These are phyloP conservation scores for Heritiera littoralis DNA, from an alignment of 345 rosid species.

Conservation along the genomic window DNA sequence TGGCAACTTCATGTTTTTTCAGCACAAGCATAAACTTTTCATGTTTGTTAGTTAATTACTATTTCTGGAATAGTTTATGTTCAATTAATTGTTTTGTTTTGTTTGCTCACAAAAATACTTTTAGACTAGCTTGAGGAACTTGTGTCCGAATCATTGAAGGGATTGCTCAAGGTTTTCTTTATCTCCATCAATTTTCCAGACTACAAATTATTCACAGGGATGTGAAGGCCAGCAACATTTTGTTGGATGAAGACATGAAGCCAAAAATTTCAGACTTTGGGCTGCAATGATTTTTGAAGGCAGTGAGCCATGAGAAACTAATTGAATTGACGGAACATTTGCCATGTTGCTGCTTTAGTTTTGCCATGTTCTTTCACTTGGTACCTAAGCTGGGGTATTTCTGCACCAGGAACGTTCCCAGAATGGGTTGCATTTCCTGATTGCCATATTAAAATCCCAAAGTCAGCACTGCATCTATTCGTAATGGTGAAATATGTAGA, in stretches of 20 bases:
- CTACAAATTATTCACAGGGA: constrained; percentile 22
- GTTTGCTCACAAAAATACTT: not conserved
- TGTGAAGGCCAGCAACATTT: constrained; percentile 24
- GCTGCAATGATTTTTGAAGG: constrained; percentile 16
- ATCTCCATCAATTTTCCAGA: constrained; percentile 21
- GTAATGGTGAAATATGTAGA: not conserved
- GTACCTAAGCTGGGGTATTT: not conserved
- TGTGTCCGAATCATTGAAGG: constrained; percentile 18
- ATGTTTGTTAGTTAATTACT: not conserved
- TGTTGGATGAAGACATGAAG: constrained; percentile 19
- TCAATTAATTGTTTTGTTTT: not conserved
- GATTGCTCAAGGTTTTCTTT: constrained; percentile 25
- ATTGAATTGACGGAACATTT: constrained; percentile 11
- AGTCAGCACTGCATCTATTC: not conserved
- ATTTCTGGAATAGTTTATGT: not conserved
- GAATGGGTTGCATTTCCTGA: too few relatives aligned
- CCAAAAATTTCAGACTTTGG: constrained; percentile 25
- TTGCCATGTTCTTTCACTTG: not conserved
- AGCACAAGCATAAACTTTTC: not conserved
- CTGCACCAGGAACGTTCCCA: not conserved
- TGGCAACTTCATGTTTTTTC: not conserved
- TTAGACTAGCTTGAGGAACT: constrained; percentile 5
- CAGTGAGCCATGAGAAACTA: not conserved
- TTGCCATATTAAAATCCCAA: too few relatives aligned
- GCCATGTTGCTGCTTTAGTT: not conserved